Percentiles rank a stretch among this genome's conserved stretches.
Conservation (phyloP, 2,329 filamentous ascomycete genomes). For the Trichoderma sp. region DNA sequence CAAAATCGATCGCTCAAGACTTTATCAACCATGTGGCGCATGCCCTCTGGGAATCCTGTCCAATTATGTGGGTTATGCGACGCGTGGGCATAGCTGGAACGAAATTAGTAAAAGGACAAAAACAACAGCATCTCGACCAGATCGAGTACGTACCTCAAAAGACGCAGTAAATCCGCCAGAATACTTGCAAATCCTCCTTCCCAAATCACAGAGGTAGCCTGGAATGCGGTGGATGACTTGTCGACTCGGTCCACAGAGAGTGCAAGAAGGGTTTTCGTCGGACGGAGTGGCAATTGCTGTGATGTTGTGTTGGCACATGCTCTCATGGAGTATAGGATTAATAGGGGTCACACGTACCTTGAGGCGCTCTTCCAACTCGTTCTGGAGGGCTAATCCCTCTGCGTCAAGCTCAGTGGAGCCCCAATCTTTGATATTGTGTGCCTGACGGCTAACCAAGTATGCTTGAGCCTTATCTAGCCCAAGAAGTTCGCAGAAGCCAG, state of each 20-base stretch:
- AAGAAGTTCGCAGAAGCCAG: slow-evolving; percentile 75
- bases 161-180: slow-evolving; percentile 80
- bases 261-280: slow-evolving; percentile 88
- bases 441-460: slow-evolving; percentile 71
- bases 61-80: slow-evolving; percentile 87
- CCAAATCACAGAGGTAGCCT: slow-evolving; percentile 80
- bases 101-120: background rate
- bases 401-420: slow-evolving; percentile 71
- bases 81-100: slow-evolving; percentile 76
- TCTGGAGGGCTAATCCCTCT: slow-evolving; percentile 76
- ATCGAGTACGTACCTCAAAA: slow-evolving; percentile 59
- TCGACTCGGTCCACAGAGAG: slow-evolving; percentile 89
- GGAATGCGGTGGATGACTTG: slow-evolving; percentile 68
- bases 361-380: slow-evolving; percentile 72
- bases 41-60: slow-evolving; percentile 70
- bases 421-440: slow-evolving; percentile 81
- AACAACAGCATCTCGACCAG: slow-evolving; percentile 2
- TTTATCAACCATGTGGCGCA: slow-evolving; percentile 72
- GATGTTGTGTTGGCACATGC: slow-evolving; percentile 21
- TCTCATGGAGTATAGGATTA: too few relatives aligned
- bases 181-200: slow-evolving; percentile 76
- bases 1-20: slow-evolving; percentile 95
- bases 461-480: slow-evolving; percentile 76
- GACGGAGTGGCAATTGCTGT: slow-evolving; percentile 71
- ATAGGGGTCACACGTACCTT: slow-evolving; percentile 47